Conservation (phyloP, 2,329 filamentous ascomycete genomes). For the Talaromyces sp. region DNA sequence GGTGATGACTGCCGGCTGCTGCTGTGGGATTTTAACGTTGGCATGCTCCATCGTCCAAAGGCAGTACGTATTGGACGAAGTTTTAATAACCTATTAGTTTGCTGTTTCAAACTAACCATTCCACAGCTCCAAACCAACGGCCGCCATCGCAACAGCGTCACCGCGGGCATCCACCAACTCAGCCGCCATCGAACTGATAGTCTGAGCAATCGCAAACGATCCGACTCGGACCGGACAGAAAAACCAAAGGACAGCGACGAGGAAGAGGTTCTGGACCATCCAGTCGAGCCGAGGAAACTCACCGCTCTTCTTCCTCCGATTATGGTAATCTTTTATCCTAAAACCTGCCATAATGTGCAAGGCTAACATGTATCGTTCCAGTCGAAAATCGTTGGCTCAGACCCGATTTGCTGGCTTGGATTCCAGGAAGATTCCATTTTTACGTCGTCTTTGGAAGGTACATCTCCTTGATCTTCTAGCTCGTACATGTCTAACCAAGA, state of each 20-base stretch:
- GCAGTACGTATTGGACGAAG: slow-evolving; percentile 53
- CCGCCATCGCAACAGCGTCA: slow-evolving; percentile 35
- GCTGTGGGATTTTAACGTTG: slow-evolving; percentile 95
- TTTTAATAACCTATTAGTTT: background rate
- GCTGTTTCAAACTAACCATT: background rate
- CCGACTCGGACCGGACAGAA: slow-evolving; percentile 63
- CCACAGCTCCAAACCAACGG: slow-evolving; percentile 30
- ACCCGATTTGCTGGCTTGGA: slow-evolving; percentile 84
- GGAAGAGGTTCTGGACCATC: slow-evolving; percentile 63
- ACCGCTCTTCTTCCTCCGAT: slow-evolving; percentile 88
- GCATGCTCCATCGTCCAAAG: slow-evolving; percentile 90
- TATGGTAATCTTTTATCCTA: slow-evolving; percentile 54
- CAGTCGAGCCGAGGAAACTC: slow-evolving; percentile 76
- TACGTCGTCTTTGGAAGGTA: slow-evolving; percentile 86
- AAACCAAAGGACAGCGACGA: slow-evolving; percentile 44
- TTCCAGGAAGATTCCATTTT: slow-evolving; percentile 93
- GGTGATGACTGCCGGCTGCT: slow-evolving; percentile 88
- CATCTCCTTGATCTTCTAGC: background rate
- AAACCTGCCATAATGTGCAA: background rate
- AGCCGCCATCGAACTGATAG: slow-evolving; percentile 61
- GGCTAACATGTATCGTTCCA: slow-evolving; percentile 30
- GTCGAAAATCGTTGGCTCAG: slow-evolving; percentile 78
- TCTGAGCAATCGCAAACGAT: slow-evolving; percentile 58
- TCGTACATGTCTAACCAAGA: background rate
- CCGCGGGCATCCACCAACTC: slow-evolving; percentile 30